Conservation (phyloP, 495 filamentous ascomycete genomes). For the Evansstolkia leycettana region DNA sequence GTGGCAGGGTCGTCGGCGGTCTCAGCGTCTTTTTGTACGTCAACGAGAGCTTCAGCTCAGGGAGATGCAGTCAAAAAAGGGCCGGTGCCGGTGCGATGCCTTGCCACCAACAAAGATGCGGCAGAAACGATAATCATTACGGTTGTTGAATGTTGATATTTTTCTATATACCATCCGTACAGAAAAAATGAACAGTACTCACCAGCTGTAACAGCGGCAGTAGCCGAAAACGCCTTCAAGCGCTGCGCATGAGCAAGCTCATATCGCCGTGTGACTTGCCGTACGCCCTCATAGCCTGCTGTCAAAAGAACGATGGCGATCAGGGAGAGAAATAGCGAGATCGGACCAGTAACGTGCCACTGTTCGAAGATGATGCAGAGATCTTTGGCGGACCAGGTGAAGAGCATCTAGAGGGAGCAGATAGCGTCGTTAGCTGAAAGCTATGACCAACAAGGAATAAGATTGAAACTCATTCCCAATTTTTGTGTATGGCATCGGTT, state of each 20-base stretch:
- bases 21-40: conserved; percentile 35
- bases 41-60: conserved; percentile 15
- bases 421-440: too few species aligned
- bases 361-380: conserved; percentile 90
- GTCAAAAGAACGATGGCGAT: conserved; percentile 68
- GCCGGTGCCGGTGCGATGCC: not conserved
- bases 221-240: conserved; percentile 31
- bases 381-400: conserved; percentile 85
- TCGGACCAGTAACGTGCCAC: conserved; percentile 71
- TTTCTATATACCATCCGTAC: conserved; percentile 4
- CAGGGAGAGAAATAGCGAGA: conserved; percentile 67
- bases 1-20: conserved; percentile 21
- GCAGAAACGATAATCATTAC: not conserved
- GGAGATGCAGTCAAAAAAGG: not conserved
- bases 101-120: conserved; percentile 1
- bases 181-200: conserved; percentile 28
- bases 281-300: conserved; percentile 82
- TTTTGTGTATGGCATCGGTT: too few species aligned
- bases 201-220: conserved; percentile 19
- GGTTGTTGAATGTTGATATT: not conserved
- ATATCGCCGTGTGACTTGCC: conserved; percentile 62
- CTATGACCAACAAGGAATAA: too few species aligned
- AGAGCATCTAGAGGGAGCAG: conserved; percentile 61
- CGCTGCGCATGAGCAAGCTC: conserved; percentile 46
- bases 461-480: too few species aligned